Evolutionary conservation across 2,329 filamentous ascomycete genomes (phyloP).

Genomic region (Phyllosticta citriasiana): DNA sequence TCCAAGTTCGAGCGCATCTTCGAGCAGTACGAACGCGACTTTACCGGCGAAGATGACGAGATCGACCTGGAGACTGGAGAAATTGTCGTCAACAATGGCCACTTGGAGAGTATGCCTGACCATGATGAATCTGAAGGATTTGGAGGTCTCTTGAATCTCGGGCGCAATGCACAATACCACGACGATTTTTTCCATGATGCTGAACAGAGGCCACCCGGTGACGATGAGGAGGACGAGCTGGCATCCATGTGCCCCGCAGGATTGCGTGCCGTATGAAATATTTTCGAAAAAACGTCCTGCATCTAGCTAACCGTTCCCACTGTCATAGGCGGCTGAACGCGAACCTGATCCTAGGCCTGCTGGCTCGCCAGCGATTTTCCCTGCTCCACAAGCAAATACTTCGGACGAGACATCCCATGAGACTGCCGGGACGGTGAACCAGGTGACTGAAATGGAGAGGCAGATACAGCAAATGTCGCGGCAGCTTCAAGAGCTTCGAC

Average conservation of each 20-base stretch:
- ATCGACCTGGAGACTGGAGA: constrained; percentile 74
- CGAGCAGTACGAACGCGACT: constrained; percentile 76
- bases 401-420: constrained; percentile 3
- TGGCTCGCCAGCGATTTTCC: not conserved
- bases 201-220: not conserved
- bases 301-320: not conserved
- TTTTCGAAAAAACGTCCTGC: not conserved
- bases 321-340: not conserved
- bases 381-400: constrained; percentile 1
- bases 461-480: constrained; percentile 1
- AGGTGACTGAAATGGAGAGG: constrained; percentile 9
- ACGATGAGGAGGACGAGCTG: constrained; percentile 4
- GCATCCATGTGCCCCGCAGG: not conserved
- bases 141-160: not conserved
- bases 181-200: not conserved
- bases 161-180: not conserved
- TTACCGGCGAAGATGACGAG: constrained; percentile 75
- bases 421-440: constrained; percentile 4
- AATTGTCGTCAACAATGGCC: constrained; percentile 85
- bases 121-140: constrained; percentile 24
- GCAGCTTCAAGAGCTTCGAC: not conserved
- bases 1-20: constrained; percentile 83
- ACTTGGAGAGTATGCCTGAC: constrained; percentile 55
- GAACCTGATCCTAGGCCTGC: not conserved
- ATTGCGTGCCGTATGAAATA: not conserved